A percentile compares a stretch with the other conserved stretches of the same genome.
Conservation (phyloP, 202 grass and related monocot genomes). For the Alloteropsis angusta region DNA sequence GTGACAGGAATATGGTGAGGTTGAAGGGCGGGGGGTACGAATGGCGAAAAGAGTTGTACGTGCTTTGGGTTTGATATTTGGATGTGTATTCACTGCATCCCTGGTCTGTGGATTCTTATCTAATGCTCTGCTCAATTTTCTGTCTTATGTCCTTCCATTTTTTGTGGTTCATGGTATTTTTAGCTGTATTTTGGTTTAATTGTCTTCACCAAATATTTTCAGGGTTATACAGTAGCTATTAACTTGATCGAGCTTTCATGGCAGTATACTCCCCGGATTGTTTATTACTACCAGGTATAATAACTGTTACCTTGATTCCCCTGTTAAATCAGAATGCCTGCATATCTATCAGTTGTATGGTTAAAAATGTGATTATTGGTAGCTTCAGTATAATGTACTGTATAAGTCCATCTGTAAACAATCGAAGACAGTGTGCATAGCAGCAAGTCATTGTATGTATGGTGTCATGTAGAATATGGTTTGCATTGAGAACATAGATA, state of each 20-base stretch:
- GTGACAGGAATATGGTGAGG: slow-evolving; percentile 79
- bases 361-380: neutral
- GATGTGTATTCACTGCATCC: slow-evolving; percentile 72
- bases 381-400: neutral
- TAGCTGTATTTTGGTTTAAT: slow-evolving; percentile 5
- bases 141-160: slow-evolving; percentile 21
- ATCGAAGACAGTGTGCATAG: neutral
- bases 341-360: neutral
- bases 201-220: slow-evolving; percentile 17
- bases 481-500: neutral
- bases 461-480: neutral
- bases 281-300: slow-evolving; percentile 59
- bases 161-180: neutral
- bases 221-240: slow-evolving; percentile 39
- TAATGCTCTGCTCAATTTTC: slow-evolving; percentile 27
- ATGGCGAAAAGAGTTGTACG: slow-evolving; percentile 94
- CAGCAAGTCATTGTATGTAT: neutral
- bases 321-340: neutral
- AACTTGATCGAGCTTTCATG: slow-evolving; percentile 39
- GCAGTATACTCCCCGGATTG: slow-evolving; percentile 39
- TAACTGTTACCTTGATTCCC: neutral
- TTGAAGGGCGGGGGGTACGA: slow-evolving; percentile 72
- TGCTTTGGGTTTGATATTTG: slow-evolving; percentile 78
- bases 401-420: neutral
- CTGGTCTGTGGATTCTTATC: slow-evolving; percentile 40